These are phyloP conservation scores for Geosmithia morbida DNA, from an alignment of 2,329 filamentous ascomycete species.

Conservation along the genomic window DNA sequence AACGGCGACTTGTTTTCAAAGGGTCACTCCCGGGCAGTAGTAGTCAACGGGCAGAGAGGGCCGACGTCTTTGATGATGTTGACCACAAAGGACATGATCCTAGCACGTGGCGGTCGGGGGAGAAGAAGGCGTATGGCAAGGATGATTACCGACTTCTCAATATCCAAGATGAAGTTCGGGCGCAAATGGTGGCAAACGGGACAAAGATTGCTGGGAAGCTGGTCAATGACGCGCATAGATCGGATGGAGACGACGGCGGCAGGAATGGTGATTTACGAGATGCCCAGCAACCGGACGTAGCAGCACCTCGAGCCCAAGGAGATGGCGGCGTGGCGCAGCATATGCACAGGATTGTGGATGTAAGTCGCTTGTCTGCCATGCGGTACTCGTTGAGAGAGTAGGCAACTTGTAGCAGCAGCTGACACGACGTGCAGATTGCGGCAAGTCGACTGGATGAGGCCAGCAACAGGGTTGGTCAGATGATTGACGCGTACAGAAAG, in stretches of 20 bases:
- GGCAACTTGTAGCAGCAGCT: not conserved
- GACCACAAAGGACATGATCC: not conserved
- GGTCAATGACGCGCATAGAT: too few species aligned
- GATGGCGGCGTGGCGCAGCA: not conserved
- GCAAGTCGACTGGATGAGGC: not conserved
- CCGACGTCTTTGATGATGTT: not conserved
- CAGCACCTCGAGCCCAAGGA: not conserved
- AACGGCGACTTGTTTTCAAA: not conserved
- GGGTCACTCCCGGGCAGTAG: not conserved
- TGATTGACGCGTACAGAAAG: not conserved
- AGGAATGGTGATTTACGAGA: not conserved
- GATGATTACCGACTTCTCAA: not conserved
- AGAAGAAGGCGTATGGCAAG: not conserved
- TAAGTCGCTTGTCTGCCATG: too few species aligned
- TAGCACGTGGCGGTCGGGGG: not conserved
- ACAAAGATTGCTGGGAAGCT: not conserved
- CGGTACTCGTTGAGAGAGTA: not conserved
- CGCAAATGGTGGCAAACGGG: not conserved
- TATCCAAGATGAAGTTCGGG: not conserved
- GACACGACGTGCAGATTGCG: not conserved
- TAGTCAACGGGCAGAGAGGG: not conserved
- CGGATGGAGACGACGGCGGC: not conserved
- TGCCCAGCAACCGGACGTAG: not conserved
- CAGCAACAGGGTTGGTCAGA: not conserved
- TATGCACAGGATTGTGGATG: not conserved